phyloP scores from a whole-genome alignment of 2,329 filamentous ascomycete species.

The Cadophora sp. region DNA sequence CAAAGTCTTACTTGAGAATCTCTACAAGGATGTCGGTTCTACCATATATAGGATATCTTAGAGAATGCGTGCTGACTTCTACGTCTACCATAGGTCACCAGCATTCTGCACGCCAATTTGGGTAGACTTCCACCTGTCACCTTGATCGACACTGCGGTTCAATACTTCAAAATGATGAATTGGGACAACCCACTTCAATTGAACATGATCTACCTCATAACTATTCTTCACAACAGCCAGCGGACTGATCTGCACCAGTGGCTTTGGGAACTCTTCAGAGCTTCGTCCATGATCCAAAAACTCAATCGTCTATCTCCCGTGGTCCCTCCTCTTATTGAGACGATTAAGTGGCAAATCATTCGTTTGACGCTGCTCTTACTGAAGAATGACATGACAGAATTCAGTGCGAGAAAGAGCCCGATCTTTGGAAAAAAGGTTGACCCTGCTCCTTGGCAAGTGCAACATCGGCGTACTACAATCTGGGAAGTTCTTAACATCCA shows the following conservation, averaged over 20 bases:
- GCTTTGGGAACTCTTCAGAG: background rate
- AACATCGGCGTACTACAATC: background rate
- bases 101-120: background rate
- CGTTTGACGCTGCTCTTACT: background rate
- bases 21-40: background rate
- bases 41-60: background rate
- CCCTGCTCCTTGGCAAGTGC: background rate
- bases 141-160: background rate
- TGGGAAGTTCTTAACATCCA: background rate
- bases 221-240: background rate
- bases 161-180: background rate
- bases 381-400: background rate
- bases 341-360: background rate
- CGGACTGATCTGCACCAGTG: slow-evolving; percentile 1
- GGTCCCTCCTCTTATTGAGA: background rate
- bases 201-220: slow-evolving; percentile 8
- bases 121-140: background rate
- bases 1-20: background rate
- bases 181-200: background rate
- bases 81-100: background rate
- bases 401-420: background rate
- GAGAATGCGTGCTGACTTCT: background rate
- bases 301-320: background rate
- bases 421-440: background rate
- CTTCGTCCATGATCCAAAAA: background rate